Evolutionary conservation across 345 rosid genomes (phyloP).

Genomic region (Eucalyptus globulus): DNA sequence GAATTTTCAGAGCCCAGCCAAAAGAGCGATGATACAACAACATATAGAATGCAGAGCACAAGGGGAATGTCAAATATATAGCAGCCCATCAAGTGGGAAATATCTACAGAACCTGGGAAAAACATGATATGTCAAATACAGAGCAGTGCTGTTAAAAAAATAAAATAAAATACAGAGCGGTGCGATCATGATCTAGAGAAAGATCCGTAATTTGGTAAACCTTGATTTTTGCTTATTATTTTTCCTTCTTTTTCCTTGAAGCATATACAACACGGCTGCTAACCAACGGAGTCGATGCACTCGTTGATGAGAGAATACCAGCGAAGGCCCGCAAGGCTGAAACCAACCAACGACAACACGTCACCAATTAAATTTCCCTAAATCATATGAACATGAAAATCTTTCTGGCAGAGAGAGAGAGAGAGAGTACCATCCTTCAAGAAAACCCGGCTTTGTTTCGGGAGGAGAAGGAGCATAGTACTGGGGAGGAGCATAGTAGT

Average conservation of each 20-base stretch:
- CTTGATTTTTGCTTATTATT: no score
- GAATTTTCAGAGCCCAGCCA: not conserved
- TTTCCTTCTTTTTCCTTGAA: no score
- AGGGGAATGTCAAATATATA: not conserved
- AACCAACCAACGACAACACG: not conserved
- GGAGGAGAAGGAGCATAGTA: constrained; percentile 10
- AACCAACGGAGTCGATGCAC: constrained; percentile 28
- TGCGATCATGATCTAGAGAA: no score
- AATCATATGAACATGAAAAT: not conserved
- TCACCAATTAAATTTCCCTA: not conserved
- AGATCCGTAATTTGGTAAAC: no score
- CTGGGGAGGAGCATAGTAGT: not conserved
- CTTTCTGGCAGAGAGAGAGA: not conserved
- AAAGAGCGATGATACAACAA: not conserved
- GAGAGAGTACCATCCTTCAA: constrained; percentile 27
- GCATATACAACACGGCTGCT: not conserved
- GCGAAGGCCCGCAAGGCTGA: constrained; percentile 55
- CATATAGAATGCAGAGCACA: not conserved
- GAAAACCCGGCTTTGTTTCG: constrained; percentile 12
- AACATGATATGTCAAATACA: not conserved
- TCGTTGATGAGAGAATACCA: constrained; percentile 59
- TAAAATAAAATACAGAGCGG: no score
- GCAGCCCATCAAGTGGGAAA: no score
- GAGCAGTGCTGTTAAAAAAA: no score
- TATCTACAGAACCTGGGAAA: not conserved